Evolutionary conservation across 306 rosid species (phyloP), one percentile per base, ranked within the genome.

Genomic region (Hippophae tibetana): DNA sequence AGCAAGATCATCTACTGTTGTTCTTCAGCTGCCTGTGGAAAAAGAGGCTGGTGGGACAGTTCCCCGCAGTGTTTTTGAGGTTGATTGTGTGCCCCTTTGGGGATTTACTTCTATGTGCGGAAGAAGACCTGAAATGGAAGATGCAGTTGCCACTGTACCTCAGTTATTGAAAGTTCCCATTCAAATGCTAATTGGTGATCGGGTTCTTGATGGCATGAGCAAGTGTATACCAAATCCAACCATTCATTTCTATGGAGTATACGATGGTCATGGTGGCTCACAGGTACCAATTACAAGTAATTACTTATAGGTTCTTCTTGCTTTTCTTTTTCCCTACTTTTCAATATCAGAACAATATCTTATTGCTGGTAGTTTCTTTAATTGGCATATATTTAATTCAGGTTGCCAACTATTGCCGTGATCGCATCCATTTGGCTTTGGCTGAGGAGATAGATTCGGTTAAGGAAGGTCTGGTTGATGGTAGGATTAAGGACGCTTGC

Each of bases 51-150:
- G 72, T 27, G 84, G 74, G 70, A 77, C 77, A 44, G 73, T 71
- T 9, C 55, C 76, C 63, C 82, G 94, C 40, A 85, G 96, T 68
- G 94, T 89, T 67, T 89, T 85, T 69, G 90, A 89, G 79, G 82
- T 89, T 61, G 93, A 89, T 58, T 85, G 74, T 61, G 76, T 76
- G 2, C 94, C 96, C 13, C 90, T 89, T 40, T 89, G 90, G 94
- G 96, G 96, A 65, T 73, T 57, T 74, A 77, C 66, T 6, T 83
- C 96, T 11, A 8, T 81, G 26, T 81, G 90, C 60, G 96, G 96
- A 57, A 83, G 86, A 79, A 85, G 96, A 56, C 90, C 96, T 7
- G 96, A 89, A 75, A 89, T 89, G 96, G 96, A 89, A 83, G 96
- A 89, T 75, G 86, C 94, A 54, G 43, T 77, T 42, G 83, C 88